Base-by-base conservation (phyloP, 2,329 filamentous ascomycete genomes). In the Colletotrichum liriopes region DNA sequence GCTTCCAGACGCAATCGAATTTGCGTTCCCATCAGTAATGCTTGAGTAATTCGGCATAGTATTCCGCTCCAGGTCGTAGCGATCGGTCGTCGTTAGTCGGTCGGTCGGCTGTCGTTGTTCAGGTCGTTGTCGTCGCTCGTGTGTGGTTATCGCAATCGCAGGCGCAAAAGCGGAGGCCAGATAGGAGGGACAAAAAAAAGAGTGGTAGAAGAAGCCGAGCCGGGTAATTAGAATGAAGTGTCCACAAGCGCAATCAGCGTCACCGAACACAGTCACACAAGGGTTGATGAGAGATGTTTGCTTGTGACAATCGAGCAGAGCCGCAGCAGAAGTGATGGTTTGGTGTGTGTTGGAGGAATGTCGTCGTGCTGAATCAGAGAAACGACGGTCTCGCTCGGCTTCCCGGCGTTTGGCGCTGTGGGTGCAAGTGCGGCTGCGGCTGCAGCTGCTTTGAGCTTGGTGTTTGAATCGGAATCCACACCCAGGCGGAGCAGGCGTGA, bases 21-120 rank as follows among this genome's bases (percentile, higher is more conserved):
- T 70, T 65, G 81, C 79, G 78, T 79, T 84, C 79, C 82, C 86
- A 86, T 87, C 81, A 79, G 85, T 79, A 73, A 90, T 86, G 67
- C 85, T 86, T 65, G 84, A 86, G 78, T 90, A 89, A 75, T 85
- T 86, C 79, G 86, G 85, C 88, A 90, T 90, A 72, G 54, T 72
- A 72, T 49, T 60, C 12, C 39, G 54, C 45, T 29, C 49, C 23
- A 14, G 52, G 32, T 64, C 29, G n/a, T 62, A 41, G 43, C 29
- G 32, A 56, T 63, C 51, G 61, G 29, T 62, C 58, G 59, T 43
- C 54, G 62, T 74, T 20, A 23, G 23, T 49, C 39, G 39, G 52
- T 58, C 4, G 18, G 37, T 45, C 26, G 16, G 43, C 5, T 14
- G 18, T 35, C 14, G 59, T 41, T 18, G 51, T 35, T 7, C 9